phyloP scores from a whole-genome alignment of 75 land plant genomes.

The Adiantum capillusveneris region DNA sequence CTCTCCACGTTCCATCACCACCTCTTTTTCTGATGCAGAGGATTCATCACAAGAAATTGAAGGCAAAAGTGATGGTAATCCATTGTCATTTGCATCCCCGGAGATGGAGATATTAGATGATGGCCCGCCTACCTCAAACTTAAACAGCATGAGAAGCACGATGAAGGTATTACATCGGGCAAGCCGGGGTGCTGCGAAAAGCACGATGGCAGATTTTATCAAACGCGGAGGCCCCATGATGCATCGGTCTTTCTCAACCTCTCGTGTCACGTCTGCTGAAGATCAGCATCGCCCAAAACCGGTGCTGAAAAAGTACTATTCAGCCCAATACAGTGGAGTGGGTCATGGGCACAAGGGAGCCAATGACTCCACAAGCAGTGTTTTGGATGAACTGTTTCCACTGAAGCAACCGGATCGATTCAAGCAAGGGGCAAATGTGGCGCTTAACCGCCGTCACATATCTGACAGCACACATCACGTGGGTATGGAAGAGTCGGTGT shows the following conservation, averaged over 20 bases:
- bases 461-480: too few species aligned
- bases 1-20: not conserved
- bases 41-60: not conserved
- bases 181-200: too few species aligned
- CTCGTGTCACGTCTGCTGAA: not conserved
- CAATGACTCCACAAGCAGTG: not conserved
- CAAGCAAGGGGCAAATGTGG: not conserved
- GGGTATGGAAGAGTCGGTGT: too few species aligned
- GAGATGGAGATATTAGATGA: conserved; percentile 2
- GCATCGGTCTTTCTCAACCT: not conserved
- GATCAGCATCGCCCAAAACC: not conserved
- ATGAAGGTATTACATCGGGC: too few species aligned
- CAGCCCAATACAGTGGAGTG: not conserved
- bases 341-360: not conserved
- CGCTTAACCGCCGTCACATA: not conserved
- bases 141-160: not conserved
- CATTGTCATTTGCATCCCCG: not conserved
- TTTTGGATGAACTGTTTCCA: not conserved
- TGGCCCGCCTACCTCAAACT: not conserved
- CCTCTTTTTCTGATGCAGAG: not conserved
- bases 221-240: not conserved
- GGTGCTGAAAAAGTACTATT: not conserved
- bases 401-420: not conserved
- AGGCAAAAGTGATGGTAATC: not conserved
- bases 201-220: not conserved